phyloP scores from a whole-genome alignment of 1,284 basidiomycete species.

The Boletellus deceptivus region DNA sequence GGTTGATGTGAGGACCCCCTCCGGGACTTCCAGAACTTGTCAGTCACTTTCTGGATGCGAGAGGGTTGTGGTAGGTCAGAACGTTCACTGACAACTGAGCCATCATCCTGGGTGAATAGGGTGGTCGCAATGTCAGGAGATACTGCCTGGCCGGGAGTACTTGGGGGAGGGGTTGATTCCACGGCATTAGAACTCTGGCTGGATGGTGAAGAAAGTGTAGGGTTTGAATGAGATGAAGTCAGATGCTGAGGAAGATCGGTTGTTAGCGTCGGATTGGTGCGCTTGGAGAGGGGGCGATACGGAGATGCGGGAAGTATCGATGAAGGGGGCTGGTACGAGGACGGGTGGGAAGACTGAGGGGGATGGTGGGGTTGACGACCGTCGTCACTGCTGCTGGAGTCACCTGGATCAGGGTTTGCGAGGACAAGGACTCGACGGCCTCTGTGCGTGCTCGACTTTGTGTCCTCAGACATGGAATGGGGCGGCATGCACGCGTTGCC shows the following conservation, averaged over 20 bases:
- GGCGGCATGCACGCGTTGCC: constrained; percentile 33
- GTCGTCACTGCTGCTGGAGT: constrained; percentile 47
- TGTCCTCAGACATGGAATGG: constrained; percentile 45
- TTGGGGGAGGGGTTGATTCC: constrained; percentile 62
- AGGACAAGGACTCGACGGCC: constrained; percentile 48
- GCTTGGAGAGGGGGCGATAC: constrained; percentile 22
- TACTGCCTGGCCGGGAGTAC: constrained; percentile 53
- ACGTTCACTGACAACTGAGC: constrained; percentile 32
- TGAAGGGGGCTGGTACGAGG: constrained; percentile 21
- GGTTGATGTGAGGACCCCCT: constrained; percentile 31
- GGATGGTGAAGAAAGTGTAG: constrained; percentile 62
- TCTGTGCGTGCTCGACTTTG: constrained; percentile 35
- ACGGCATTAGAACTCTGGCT: constrained; percentile 60
- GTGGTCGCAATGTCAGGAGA: constrained; percentile 43
- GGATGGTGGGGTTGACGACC: constrained; percentile 24
- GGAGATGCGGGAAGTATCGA: constrained; percentile 28
- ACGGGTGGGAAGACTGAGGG: constrained; percentile 28
- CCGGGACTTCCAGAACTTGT: constrained; percentile 25
- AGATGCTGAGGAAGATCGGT: constrained; percentile 40
- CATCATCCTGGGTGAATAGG: constrained; percentile 37
- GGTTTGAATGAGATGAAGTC: constrained; percentile 40
- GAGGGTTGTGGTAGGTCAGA: constrained; percentile 28
- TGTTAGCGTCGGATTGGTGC: constrained; percentile 35
- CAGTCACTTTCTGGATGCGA: constrained; percentile 31
- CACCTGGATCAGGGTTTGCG: constrained; percentile 57